phyloP scores from a whole-genome alignment of 1,284 basidiomycete genomes.

The Boletus smithii region DNA sequence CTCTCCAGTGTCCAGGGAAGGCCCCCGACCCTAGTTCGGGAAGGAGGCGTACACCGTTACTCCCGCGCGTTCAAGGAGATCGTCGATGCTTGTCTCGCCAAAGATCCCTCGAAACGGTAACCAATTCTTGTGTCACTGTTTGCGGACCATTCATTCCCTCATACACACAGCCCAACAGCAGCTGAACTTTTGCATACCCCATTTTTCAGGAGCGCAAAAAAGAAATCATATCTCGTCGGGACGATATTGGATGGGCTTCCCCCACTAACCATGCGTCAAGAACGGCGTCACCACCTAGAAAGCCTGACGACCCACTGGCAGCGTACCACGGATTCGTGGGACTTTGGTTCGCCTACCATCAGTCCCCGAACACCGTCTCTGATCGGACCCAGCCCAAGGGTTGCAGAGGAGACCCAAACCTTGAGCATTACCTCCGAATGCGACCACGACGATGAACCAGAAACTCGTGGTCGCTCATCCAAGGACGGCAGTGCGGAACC shows the following conservation, averaged over 20 bases:
- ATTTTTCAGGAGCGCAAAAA: slow-evolving; percentile 78
- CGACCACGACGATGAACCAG: slow-evolving; percentile 8
- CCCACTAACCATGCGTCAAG: slow-evolving; percentile 66
- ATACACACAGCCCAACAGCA: slow-evolving; percentile 60
- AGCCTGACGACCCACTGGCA: slow-evolving; percentile 16
- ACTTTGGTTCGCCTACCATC: slow-evolving; percentile 21
- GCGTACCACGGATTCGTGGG: slow-evolving; percentile 33
- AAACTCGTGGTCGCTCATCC: neutral
- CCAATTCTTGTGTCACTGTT: neutral
- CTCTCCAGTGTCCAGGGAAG: slow-evolving; percentile 59
- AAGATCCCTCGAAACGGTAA: slow-evolving; percentile 74
- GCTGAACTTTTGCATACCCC: slow-evolving; percentile 73
- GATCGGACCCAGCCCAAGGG: slow-evolving; percentile 1
- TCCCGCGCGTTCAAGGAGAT: slow-evolving; percentile 80
- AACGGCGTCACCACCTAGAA: slow-evolving; percentile 36
- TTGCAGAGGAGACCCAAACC: slow-evolving; percentile 2
- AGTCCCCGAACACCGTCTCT: slow-evolving; percentile 14
- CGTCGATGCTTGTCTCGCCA: slow-evolving; percentile 75
- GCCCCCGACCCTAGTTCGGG: slow-evolving; percentile 71
- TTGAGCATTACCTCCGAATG: slow-evolving; percentile 7
- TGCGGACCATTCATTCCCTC: neutral
- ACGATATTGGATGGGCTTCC: slow-evolving; percentile 71
- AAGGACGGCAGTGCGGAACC: slow-evolving; percentile 4
- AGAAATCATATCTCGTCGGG: slow-evolving; percentile 69
- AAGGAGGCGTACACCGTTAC: slow-evolving; percentile 73